Evolutionary conservation across 345 rosid species (phyloP).

Genomic region (Syzygium aromaticum): DNA sequence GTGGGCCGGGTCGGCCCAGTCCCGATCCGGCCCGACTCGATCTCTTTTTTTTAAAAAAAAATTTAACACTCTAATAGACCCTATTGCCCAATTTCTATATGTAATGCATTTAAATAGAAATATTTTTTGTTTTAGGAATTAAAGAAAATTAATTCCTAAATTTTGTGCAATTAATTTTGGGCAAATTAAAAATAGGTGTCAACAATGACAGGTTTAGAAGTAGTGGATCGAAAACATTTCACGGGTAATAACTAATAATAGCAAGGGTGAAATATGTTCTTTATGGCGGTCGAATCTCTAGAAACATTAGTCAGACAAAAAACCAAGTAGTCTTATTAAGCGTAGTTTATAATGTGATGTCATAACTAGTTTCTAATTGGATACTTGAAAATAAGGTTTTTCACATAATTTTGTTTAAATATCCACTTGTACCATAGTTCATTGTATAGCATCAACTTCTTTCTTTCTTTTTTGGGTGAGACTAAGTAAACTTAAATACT

Average conservation of each 20-base stretch:
- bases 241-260: neutral
- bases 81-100: no score
- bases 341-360: neutral
- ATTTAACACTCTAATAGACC: no score
- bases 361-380: neutral
- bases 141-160: no score
- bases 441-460: neutral
- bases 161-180: no score
- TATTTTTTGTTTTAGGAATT: no score
- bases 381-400: neutral
- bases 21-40: no score
- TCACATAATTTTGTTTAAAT: neutral
- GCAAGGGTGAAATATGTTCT: neutral
- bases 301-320: neutral
- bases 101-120: no score
- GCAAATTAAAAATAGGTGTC: no score
- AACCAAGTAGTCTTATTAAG: neutral
- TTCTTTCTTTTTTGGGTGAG: neutral
- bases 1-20: no score
- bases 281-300: neutral
- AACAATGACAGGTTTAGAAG: neutral
- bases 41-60: no score
- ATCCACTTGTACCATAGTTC: neutral
- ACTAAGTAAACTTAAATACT: neutral
- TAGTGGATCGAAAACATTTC: neutral